Conservation (phyloP, 192 early-diverging fungal genomes). For the Funneliformis mosseae region DNA sequence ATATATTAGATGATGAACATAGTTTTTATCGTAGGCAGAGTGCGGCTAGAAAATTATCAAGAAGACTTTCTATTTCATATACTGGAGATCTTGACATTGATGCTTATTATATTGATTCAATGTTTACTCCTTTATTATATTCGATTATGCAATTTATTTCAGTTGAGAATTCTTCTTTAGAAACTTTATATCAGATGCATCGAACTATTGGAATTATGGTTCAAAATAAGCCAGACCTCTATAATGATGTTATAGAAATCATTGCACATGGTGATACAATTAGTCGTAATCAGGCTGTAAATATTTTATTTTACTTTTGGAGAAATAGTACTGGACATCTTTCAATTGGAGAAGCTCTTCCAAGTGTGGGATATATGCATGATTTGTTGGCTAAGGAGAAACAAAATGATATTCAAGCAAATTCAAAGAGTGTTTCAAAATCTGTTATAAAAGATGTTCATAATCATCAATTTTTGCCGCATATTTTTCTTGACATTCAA, state of each 20-base stretch:
- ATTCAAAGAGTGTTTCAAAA: conserved; percentile 11
- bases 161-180: conserved; percentile 41
- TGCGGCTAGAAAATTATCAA: neutral
- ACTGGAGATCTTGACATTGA: conserved; percentile 41
- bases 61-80: conserved; percentile 24
- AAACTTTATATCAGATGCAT: conserved; percentile 51
- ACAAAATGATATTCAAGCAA: conserved; percentile 7
- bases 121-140: conserved; percentile 53
- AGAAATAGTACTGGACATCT: conserved; percentile 47
- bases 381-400: conserved; percentile 37
- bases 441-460: conserved; percentile 6
- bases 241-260: conserved; percentile 54
- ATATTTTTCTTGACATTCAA: conserved; percentile 40
- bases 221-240: conserved; percentile 50
- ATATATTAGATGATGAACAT: neutral
- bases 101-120: conserved; percentile 46
- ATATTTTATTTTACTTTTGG: conserved; percentile 52
- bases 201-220: conserved; percentile 51
- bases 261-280: conserved; percentile 46
- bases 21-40: neutral
- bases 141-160: conserved; percentile 53
- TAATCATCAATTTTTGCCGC: conserved; percentile 38
- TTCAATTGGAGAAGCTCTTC: conserved; percentile 46
- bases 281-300: conserved; percentile 40
- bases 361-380: conserved; percentile 34